A percentile compares a stretch with the other conserved stretches of the same genome.
Evolutionary conservation across 208 protist genomes (phyloP).

Genomic region (Naegleria fowleri): DNA sequence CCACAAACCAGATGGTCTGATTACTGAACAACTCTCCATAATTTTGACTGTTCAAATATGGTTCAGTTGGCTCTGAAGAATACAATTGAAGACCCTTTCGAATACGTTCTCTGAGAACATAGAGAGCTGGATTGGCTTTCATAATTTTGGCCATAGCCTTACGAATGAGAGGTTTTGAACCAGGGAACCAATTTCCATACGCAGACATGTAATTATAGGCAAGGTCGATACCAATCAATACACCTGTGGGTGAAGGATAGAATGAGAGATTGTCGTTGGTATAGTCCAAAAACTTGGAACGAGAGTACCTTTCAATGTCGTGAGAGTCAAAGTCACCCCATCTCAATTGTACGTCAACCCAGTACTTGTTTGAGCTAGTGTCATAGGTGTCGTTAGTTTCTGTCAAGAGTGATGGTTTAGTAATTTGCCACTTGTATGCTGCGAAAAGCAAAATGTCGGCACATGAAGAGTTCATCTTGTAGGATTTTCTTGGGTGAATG

Average conservation of each 20-base stretch:
- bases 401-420: constrained; percentile 83
- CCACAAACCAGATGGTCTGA: constrained; percentile 99
- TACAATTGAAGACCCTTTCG: constrained; percentile 99
- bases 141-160: constrained; percentile 98
- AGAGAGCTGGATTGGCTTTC: constrained; percentile 99
- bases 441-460: constrained; percentile 89
- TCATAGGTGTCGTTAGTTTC: constrained; percentile 66
- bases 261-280: constrained; percentile 93
- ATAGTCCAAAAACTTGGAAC: constrained; percentile 99
- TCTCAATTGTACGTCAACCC: constrained; percentile 99
- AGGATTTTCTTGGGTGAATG: constrained; percentile 96
- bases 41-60: constrained; percentile 96
- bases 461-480: constrained; percentile 90
- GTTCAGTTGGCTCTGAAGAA: constrained; percentile 98
- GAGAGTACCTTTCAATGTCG: constrained; percentile 98
- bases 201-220: constrained; percentile 98
- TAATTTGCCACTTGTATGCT: constrained; percentile 88
- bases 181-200: constrained; percentile 98
- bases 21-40: constrained; percentile 98
- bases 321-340: constrained; percentile 99
- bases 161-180: constrained; percentile 91
- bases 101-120: constrained; percentile 98
- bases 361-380: constrained; percentile 92
- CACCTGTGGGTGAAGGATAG: constrained; percentile 98
- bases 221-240: constrained; percentile 97